Base-by-base conservation (phyloP, 768 basidiomycete species). In the Agaricus bisporus region DNA sequence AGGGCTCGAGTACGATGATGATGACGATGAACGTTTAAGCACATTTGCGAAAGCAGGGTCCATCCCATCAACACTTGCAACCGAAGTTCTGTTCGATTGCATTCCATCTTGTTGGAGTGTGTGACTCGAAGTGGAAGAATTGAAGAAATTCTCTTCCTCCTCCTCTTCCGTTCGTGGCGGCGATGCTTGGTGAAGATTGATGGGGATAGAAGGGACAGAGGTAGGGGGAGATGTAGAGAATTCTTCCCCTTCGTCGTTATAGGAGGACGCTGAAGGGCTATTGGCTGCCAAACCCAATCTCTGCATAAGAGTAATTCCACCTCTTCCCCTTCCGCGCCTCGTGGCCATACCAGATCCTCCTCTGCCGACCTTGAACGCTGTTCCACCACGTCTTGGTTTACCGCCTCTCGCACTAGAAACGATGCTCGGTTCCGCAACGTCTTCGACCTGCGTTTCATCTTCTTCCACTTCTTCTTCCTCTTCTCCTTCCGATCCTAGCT, bases 1-100 rank as follows among this genome's bases (percentile, higher is more conserved):
- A 41, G 87, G 86, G 60, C 83, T 86, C 51, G 72, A 64, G 32
- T 77, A 76, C 2, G 70, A 60, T 6, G 77, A 76, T 11, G 70
- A 74, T 8, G 78, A 79, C 0, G 76, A 72, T 2, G 74, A 67
- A 18, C 84, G 83, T 51, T 80, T 80, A 42, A 92, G 80, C 12
- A 91, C 76, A 55, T 88, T 88, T 49, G 90, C 89, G 62, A 90
- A 94, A 0, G 71, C 77, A 9, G 92, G 91, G 57, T 93, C 91
- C 86, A 94, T 89, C 41, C 89, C 90, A 52, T 92, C 89, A 4
- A 91, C 77, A 61, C 85, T 88, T 7, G 80, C 80, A 4, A 90
- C 78, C 60, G 85, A 88, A 5, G 80, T 80, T 35, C 84, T 75
- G 60, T 87, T 86, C 3, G 83, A 85, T 8, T 64, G 51, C n/a